Base-by-base conservation (phyloP, 108 stramenopile species). In the Cyclotella kingstonii region DNA sequence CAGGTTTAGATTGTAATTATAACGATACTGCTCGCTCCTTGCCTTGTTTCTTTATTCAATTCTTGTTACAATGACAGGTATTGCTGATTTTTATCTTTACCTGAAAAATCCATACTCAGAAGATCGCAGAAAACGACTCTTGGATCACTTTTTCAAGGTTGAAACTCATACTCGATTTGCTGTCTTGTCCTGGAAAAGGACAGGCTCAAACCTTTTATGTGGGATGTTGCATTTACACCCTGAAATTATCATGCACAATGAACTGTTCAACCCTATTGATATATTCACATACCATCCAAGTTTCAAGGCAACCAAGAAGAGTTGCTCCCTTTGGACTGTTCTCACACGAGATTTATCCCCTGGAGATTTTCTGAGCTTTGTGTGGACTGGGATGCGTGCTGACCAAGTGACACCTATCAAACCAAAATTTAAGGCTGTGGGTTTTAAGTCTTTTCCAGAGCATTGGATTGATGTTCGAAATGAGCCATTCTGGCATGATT, bases 221-320 rank as follows among this genome's bases (percentile, higher is more conserved):
- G 70, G 70, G 6, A 66, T 74, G 11, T 58, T 79, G n/a, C 34
- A 56, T 42, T 52, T 70, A 6, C 78, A 79, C 44, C 67, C 62
- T 1, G 73, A 79, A 29, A 64, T 79, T 14, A 31, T 51, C 15
- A 79, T 79, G 78, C 78, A 79, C 62, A 72, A 79, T 26, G 78
- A 79, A 38, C 35, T 79, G 14, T 79, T 79, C 62, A 79, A 79
- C 31, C 52, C 40, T 43, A 79, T 62, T 31, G 72, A 60, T 74
- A 70, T 79, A 33, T 59, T 56, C 47, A 68, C 77, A 23, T 78
- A 78, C 30, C 35, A 73, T 57, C 56, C 60, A 3, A 29, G 18
- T 17, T 18, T 14, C 27, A n/a, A n/a, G n/a, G n/a, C n/a, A n/a
- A n/a, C n/a, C n/a, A n/a, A n/a, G n/a, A n/a, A n/a, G n/a, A n/a